A percentile compares a stretch with the other conserved stretches of the same genome.
Evolutionary conservation across 2,329 filamentous ascomycete species (phyloP).

Genomic region (Lecanosticta acicola): DNA sequence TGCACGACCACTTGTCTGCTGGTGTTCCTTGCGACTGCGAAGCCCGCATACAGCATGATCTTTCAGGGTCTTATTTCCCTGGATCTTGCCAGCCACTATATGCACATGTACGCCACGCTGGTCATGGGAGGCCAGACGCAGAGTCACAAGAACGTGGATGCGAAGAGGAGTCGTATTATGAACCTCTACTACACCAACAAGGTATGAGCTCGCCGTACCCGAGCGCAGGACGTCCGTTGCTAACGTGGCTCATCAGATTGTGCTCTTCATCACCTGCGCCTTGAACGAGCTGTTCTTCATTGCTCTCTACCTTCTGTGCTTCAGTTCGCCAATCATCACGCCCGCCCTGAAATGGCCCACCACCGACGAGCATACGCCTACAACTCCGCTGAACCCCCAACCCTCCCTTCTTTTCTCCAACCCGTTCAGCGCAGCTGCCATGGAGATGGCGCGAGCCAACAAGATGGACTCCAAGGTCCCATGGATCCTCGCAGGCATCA

Average conservation of each 20-base stretch:
- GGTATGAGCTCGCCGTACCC: conserved; percentile 46
- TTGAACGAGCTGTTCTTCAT: conserved; percentile 98
- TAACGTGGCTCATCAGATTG: conserved; percentile 52
- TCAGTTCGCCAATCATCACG: conserved; percentile 83
- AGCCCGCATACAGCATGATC: conserved; percentile 85
- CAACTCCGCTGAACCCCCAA: conserved; percentile 34
- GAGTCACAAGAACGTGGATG: conserved; percentile 92
- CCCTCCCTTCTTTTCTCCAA: conserved; percentile 75
- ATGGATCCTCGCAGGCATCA: conserved; percentile 75
- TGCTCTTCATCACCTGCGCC: conserved; percentile 84
- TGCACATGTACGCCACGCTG: conserved; percentile 97
- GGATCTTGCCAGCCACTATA: conserved; percentile 93
- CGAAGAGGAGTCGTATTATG: conserved; percentile 78
- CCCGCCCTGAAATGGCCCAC: conserved; percentile 62
- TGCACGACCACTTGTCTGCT: conserved; percentile 94
- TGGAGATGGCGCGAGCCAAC: conserved; percentile 86
- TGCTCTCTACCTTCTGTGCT: conserved; percentile 92
- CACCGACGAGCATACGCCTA: conserved; percentile 44
- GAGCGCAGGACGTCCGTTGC: background rate
- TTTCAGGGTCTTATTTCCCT: conserved; percentile 92
- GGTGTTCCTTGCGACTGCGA: conserved; percentile 90
- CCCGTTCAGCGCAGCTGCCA: conserved; percentile 84
- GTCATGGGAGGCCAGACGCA: conserved; percentile 73
- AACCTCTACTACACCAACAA: conserved; percentile 97
- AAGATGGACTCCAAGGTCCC: conserved; percentile 62